A percentile compares a stretch with the other conserved stretches of the same genome.
Evolutionary conservation across 768 basidiomycete species (phyloP).

Genomic region (Butyriboletus loyo): DNA sequence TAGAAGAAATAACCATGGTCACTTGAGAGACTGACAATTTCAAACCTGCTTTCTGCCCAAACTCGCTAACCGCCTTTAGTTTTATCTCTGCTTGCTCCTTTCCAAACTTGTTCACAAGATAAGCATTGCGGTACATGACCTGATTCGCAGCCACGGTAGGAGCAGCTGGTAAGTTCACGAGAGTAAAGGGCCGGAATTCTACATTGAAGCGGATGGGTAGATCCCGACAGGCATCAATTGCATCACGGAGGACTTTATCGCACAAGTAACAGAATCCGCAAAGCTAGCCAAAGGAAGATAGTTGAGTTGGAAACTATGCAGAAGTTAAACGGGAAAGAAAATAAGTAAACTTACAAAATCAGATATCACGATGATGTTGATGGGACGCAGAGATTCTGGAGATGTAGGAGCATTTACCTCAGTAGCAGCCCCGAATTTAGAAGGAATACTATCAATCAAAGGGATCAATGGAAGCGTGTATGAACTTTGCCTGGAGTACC

Average conservation of each 20-base stretch:
- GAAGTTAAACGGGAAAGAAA: not conserved
- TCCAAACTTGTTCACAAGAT: constrained; percentile 22
- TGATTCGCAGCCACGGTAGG: not conserved
- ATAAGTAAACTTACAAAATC: constrained; percentile 25
- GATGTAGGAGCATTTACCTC: not conserved
- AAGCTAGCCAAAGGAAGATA: constrained; percentile 12
- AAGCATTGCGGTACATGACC: constrained; percentile 18
- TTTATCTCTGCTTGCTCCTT: constrained; percentile 24
- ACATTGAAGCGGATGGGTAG: constrained; percentile 32
- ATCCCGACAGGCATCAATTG: constrained; percentile 30
- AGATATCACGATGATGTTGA: constrained; percentile 33
- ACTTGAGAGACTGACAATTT: constrained; percentile 17
- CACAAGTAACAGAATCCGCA: constrained; percentile 39
- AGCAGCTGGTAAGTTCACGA: constrained; percentile 12
- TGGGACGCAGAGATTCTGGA: constrained; percentile 15
- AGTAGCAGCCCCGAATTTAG: constrained; percentile 7
- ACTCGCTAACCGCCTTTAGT: constrained; percentile 20
- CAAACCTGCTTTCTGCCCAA: constrained; percentile 25
- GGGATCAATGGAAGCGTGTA: not conserved
- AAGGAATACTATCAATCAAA: constrained; percentile 14
- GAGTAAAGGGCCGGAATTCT: constrained; percentile 31
- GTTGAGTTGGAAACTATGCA: not conserved
- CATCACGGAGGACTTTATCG: constrained; percentile 31
- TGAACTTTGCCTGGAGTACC: not conserved
- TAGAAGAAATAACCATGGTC: not conserved